Evolutionary conservation across 805 yeast species (phyloP).

Genomic region (Hanseniaspora guilliermondii): DNA sequence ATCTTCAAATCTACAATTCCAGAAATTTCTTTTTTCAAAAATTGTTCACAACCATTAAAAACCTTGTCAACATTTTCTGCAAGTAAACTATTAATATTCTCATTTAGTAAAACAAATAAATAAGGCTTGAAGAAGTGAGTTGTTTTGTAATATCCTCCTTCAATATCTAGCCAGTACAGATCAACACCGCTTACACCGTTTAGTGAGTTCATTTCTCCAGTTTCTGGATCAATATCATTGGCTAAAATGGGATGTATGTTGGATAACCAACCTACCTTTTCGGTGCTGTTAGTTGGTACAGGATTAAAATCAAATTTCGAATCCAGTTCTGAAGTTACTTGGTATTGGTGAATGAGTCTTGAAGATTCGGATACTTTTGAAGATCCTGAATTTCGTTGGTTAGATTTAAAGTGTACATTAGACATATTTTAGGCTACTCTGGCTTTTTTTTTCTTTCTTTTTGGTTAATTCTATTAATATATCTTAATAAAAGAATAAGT

Average conservation of each 20-base stretch:
- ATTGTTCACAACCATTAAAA: conserved; percentile 70
- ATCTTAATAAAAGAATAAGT: not conserved
- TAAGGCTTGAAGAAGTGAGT: conserved; percentile 79
- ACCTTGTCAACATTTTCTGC: conserved; percentile 14
- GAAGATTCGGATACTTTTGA: conserved; percentile 17
- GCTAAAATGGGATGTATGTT: conserved; percentile 85
- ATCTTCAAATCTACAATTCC: not conserved
- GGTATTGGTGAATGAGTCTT: conserved; percentile 39
- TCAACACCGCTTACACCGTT: conserved; percentile 83
- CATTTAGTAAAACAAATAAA: conserved; percentile 45
- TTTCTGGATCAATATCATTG: conserved; percentile 32
- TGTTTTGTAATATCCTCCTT: conserved; percentile 89
- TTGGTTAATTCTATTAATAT: not conserved
- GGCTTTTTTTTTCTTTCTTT: not conserved
- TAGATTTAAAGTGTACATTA: conserved; percentile 18
- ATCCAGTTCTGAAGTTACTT: conserved; percentile 58
- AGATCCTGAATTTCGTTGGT: conserved; percentile 21
- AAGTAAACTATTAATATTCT: conserved; percentile 16
- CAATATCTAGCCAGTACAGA: conserved; percentile 86
- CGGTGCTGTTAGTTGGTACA: conserved; percentile 57
- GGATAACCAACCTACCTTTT: conserved; percentile 73
- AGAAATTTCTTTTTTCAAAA: conserved; percentile 42
- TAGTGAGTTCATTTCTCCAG: conserved; percentile 12
- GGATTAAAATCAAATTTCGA: conserved; percentile 73
- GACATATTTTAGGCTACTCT: conserved; percentile 6